These are phyloP conservation scores for Eleusine indica DNA, from an alignment of 176 grass and related monocot species.

Conservation along the genomic window DNA sequence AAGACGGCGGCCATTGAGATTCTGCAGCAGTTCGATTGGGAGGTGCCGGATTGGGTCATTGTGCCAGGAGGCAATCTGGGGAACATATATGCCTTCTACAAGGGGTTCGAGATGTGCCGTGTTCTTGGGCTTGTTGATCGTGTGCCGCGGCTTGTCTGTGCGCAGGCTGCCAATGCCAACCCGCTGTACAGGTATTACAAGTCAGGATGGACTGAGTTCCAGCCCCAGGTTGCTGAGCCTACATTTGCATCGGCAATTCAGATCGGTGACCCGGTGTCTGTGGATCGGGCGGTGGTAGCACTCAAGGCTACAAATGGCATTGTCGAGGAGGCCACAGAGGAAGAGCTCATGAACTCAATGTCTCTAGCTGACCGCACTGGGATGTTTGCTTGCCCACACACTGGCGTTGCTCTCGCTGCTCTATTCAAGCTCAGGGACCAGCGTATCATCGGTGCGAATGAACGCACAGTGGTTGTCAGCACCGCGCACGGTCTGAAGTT, in stretches of 20 bases:
- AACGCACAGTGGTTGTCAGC: slow-evolving; percentile 87
- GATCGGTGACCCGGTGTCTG: slow-evolving; percentile 87
- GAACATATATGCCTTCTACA: slow-evolving; percentile 98
- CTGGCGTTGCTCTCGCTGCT: slow-evolving; percentile 79
- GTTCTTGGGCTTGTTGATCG: slow-evolving; percentile 77
- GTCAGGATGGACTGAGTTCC: slow-evolving; percentile 76
- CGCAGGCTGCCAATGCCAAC: slow-evolving; percentile 88
- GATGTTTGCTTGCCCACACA: slow-evolving; percentile 97
- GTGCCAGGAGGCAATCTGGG: slow-evolving; percentile 88
- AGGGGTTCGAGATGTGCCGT: slow-evolving; percentile 96
- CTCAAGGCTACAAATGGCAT: slow-evolving; percentile 76
- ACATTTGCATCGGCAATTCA: slow-evolving; percentile 87
- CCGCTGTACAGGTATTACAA: slow-evolving; percentile 84
- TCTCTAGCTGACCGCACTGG: slow-evolving; percentile 87
- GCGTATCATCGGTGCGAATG: slow-evolving; percentile 64
- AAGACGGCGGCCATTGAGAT: slow-evolving; percentile 97
- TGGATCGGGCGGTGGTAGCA: slow-evolving; percentile 69
- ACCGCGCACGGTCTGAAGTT: slow-evolving; percentile 89
- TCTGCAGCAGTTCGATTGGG: slow-evolving; percentile 95
- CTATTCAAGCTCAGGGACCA: slow-evolving; percentile 81
- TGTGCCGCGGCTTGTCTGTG: slow-evolving; percentile 76
- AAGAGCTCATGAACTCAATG: slow-evolving; percentile 98
- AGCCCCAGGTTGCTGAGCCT: slow-evolving; percentile 56
- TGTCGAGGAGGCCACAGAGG: slow-evolving; percentile 86
- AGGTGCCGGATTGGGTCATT: slow-evolving; percentile 93